Base-by-base conservation (phyloP, 345 rosid species). In the Raphanus sativus region DNA sequence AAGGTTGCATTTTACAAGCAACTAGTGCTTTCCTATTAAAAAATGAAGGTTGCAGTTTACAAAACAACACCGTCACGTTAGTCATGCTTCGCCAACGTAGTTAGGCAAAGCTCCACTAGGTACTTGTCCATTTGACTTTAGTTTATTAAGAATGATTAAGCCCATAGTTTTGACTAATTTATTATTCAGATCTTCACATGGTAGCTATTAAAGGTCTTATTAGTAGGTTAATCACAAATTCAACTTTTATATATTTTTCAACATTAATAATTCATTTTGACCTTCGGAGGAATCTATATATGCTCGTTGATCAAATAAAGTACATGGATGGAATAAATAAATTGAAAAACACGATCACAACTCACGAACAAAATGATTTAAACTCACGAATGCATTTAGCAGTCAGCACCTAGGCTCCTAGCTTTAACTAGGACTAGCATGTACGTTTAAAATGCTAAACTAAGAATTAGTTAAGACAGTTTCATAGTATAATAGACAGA, bases 101-200 rank as follows among this genome's bases (percentile, higher is more conserved):
- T 67, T 67, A 73, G 74, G 74, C 74, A 78, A 67, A 73, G 9
- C 63, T 11, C 74, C 70, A 78, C 59, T 73, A 50, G 34, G 25
- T 24, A 66, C 5, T 32, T 60, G 42, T 65, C 34, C 63, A 60
- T 45, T 73, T 60, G 59, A 72, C 48, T 78, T 59, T 73, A 72
- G 28, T 65, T 65, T 71, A 65, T 12, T 60, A 48, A 71, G 76
- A 78, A 15, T 73, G 25, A 62, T 73, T 72, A 48, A 50, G 63
- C 77, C 73, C 77, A 66, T 66, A 78, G 67, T 33, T 17, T 72
- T 78, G 69, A 66, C 64, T 66, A 30, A 56, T 15, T 32, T 45
- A 25, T 67, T 24, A 3, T 24, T 65, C 63, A 9, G 67, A 21
- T 30, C 2, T 3, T 56, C 60, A 16, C 8, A 24, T 26, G 26